A percentile compares a stretch with the other conserved stretches of the same genome.
These are phyloP conservation scores for Solanum sejunctum DNA, from an alignment of 257 asterid species.

Conservation along the genomic window DNA sequence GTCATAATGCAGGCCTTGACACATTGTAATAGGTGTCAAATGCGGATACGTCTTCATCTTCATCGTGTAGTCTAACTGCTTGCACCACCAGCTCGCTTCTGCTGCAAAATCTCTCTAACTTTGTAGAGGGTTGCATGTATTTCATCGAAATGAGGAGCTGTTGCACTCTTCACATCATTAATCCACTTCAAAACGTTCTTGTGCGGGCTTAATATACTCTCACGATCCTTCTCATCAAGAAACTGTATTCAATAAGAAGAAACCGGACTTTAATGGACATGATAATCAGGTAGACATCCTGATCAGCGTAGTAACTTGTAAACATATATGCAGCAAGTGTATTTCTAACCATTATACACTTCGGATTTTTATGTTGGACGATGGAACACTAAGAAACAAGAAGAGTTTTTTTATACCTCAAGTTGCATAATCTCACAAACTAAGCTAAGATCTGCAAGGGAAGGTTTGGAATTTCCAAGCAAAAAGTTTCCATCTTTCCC, in stretches of 20 bases:
- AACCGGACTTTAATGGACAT: background rate
- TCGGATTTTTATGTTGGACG: background rate
- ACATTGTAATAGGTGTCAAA: background rate
- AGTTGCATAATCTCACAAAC: conserved; percentile 91
- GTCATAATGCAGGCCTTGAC: background rate
- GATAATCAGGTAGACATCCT: background rate
- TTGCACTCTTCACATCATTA: conserved; percentile 53
- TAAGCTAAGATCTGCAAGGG: conserved; percentile 84
- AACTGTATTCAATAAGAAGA: conserved; percentile 17
- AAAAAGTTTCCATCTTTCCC: conserved; percentile 56
- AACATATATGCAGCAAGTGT: background rate
- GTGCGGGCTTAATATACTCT: conserved; percentile 44
- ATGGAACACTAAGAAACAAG: background rate
- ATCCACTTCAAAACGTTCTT: conserved; percentile 61
- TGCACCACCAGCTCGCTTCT: conserved; percentile 10
- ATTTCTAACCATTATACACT: background rate
- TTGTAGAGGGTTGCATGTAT: conserved; percentile 26
- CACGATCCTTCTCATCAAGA: conserved; percentile 31
- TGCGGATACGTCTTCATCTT: background rate
- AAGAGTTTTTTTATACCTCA: conserved; percentile 32
- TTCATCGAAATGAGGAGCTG: conserved; percentile 70
- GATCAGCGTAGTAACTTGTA: background rate
- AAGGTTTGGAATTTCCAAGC: conserved; percentile 64
- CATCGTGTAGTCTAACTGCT: background rate
- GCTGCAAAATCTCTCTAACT: conserved; percentile 25